These are phyloP conservation scores for Penicillium pulvis DNA, from an alignment of 495 filamentous ascomycete genomes.

Conservation along the genomic window DNA sequence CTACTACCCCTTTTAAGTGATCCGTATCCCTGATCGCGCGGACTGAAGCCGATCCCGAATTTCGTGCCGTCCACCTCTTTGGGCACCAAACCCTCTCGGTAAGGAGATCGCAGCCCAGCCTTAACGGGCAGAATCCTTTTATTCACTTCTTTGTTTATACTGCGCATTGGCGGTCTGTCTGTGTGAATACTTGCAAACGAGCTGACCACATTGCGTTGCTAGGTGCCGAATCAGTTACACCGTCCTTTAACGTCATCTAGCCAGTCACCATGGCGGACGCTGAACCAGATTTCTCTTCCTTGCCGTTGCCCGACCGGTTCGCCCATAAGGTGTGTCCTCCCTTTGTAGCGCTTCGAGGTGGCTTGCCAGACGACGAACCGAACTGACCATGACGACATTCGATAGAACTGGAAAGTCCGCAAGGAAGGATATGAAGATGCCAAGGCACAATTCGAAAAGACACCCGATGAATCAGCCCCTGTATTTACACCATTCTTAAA, in stretches of 20 bases:
- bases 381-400: conserved; percentile 23
- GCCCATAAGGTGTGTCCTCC: conserved; percentile 71
- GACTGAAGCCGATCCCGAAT: conserved; percentile 16
- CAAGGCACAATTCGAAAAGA: conserved; percentile 78
- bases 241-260: conserved; percentile 3
- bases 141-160: neutral
- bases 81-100: conserved; percentile 28
- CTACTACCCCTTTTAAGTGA: neutral
- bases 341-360: neutral
- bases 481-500: conserved; percentile 83
- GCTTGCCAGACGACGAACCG: neutral
- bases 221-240: conserved; percentile 4
- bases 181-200: neutral
- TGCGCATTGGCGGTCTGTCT: neutral
- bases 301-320: conserved; percentile 82
- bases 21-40: conserved; percentile 11
- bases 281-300: conserved; percentile 81
- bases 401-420: conserved; percentile 91
- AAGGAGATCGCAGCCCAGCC: conserved; percentile 4
- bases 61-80: conserved; percentile 21
- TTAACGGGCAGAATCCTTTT: too few relatives aligned
- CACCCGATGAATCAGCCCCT: conserved; percentile 84
- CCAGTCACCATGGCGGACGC: conserved; percentile 49
- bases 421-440: conserved; percentile 96
- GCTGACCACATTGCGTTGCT: conserved; percentile 5